Evolutionary conservation across 2,329 filamentous ascomycete genomes (phyloP), one percentile per base, ranked within the genome.

Genomic region (Fusarium marasasianum): DNA sequence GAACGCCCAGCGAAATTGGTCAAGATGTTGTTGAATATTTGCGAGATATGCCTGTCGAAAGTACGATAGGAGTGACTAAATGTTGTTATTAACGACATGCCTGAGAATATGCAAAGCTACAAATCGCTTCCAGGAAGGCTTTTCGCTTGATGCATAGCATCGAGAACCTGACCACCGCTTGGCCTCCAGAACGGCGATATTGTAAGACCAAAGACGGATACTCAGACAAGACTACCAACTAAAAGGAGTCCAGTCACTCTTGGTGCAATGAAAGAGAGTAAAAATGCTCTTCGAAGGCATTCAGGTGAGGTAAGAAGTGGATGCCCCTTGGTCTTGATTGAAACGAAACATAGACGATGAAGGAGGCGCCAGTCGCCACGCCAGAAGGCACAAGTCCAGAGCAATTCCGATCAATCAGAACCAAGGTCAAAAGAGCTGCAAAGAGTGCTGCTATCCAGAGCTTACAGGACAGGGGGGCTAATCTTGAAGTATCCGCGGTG

Each of bases 181-280:
- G 86, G 45, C 8, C 66, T 79, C 71, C 81, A 81, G 50, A 87
- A 85, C 0, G 85, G 86, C 1, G 78, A 76, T 4, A 88, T 70
- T 1, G 78, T 66, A 58, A 47, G 22, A 2, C 41, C 41, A 26
- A 22, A 58, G 13, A 47, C 3, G 0, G 12, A 14, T 31, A 26
- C n/a, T 18, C 41, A n/a, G 18, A 5, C 18, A 22, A 58, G 9
- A 13, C 6, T 20, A 22, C 18, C 41, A 26, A 37, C 8, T 7
- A n/a, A n/a, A 22, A 58, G 40, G 3, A 58, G 5, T 6, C 41
- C n/a, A 5, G 20, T 11, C 12, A 47, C 41, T 44, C 18, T 48
- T 13, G 55, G 41, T 47, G 55, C 55, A 47, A 26, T 26, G 24
- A 26, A 26, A 58, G 41, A 37, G 13, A 47, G 24, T 12, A 24